phyloP scores from a whole-genome alignment of 495 filamentous ascomycete species.

The Xylaria intraflava region DNA sequence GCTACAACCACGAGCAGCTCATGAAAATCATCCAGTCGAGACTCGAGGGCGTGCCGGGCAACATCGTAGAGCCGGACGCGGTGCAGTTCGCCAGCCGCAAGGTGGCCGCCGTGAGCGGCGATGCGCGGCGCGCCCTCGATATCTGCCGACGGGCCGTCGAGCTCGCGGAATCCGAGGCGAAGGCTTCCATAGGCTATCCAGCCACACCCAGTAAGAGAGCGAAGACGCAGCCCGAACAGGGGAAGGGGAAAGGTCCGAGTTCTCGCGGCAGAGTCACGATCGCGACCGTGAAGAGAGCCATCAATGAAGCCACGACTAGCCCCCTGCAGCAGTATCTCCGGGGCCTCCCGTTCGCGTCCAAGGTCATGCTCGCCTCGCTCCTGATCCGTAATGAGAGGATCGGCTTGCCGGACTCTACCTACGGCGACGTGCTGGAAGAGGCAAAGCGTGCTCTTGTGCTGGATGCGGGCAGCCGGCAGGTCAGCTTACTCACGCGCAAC shows the following conservation, averaged over 20 bases:
- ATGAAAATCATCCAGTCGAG: conserved; percentile 94
- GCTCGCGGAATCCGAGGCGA: conserved; percentile 71
- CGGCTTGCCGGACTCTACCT: conserved; percentile 76
- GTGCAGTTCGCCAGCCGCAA: conserved; percentile 95
- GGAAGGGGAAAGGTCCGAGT: conserved; percentile 7
- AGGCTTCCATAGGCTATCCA: conserved; percentile 27
- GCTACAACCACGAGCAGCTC: conserved; percentile 95
- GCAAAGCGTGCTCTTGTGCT: conserved; percentile 65
- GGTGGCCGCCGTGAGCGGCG: conserved; percentile 92
- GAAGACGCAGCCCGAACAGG: conserved; percentile 14
- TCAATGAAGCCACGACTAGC: conserved; percentile 87
- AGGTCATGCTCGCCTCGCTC: conserved; percentile 78
- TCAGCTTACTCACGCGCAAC: conserved; percentile 19
- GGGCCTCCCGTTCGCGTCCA: conserved; percentile 69
- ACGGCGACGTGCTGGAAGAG: conserved; percentile 90
- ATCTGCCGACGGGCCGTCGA: conserved; percentile 96
- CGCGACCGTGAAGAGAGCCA: conserved; percentile 84
- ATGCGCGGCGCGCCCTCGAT: conserved; percentile 86
- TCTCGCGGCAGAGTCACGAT: conserved; percentile 68
- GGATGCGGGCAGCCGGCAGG: conserved; percentile 45
- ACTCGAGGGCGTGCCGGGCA: conserved; percentile 75
- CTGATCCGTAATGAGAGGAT: conserved; percentile 71
- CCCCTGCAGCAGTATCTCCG: conserved; percentile 85
- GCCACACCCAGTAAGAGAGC: conserved; percentile 36
- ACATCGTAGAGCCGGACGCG: conserved; percentile 88